Evolutionary conservation across 2,329 filamentous ascomycete genomes (phyloP), one percentile per base, ranked within the genome.

Genomic region (Diaporthe citriasiana): DNA sequence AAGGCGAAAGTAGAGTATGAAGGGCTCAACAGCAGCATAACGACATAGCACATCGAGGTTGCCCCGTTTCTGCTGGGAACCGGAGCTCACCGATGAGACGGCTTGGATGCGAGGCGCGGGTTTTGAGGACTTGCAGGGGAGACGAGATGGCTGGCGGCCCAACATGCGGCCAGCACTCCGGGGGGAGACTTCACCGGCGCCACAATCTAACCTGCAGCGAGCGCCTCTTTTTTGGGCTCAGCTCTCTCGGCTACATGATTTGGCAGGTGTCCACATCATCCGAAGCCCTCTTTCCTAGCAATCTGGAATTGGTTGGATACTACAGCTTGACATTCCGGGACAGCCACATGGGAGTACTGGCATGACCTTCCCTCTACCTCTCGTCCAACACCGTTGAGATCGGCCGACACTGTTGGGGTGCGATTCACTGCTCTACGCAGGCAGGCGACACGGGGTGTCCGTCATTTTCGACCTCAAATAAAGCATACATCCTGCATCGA

Each of bases 51-150:
- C 12, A 33, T 8, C 22, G 38, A 42, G 40, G 25, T 47, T 63
- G 59, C 40, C 38, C 59, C 30, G 17, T 27, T 8, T 30, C 27
- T 25, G 17, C 12, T 8, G 7, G 15, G 30, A 22, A 25, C 42
- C 60, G 60, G 60, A 65, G 60, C 25, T 65, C 60, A 65, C 60
- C 60, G 60, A 65, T 65, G 42, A 30, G 27, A 50, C 35, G 27
- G 27, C 17, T 35, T 65, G 19, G 19, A 17, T 12, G 40, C 25
- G 38, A 63, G 15, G 19, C 7, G 15, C 17, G 40, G 25, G 27
- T 15, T n/a, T 45, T 7, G 42, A 50, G 27, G 27, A 50, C 10
- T 7, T 65, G 42, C 60, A 50, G 60, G 60, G 42, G 40, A 35
- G 42, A 30, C 22, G 30, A 40, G 25, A 22, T 45, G 12, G 38